A percentile compares a stretch with the other conserved stretches of the same genome.
phyloP scores from a whole-genome alignment of 75 land plant species.

The Adiantum capillusveneris region DNA sequence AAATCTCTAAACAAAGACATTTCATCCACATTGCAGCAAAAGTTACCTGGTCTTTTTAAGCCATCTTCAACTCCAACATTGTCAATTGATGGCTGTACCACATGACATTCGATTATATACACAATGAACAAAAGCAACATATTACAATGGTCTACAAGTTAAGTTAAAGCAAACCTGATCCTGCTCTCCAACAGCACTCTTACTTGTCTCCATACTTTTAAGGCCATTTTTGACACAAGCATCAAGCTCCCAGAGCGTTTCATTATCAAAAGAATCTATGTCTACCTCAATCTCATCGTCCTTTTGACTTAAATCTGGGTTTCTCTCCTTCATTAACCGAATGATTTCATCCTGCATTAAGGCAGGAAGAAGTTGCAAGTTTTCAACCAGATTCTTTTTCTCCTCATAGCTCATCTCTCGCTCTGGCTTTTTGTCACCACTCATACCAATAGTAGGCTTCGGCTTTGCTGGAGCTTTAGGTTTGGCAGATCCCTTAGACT shows the following conservation, averaged over 20 bases:
- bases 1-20: too few relatives aligned
- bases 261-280: slow-evolving; percentile 60
- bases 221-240: slow-evolving; percentile 55
- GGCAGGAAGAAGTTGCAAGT: slow-evolving; percentile 47
- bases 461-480: slow-evolving; percentile 25
- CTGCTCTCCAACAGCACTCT: slow-evolving; percentile 31
- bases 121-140: too few relatives aligned
- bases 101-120: background rate
- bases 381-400: slow-evolving; percentile 44
- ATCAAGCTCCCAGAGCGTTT: slow-evolving; percentile 91
- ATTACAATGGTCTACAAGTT: background rate
- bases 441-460: slow-evolving; percentile 1
- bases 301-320: slow-evolving; percentile 38
- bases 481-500: slow-evolving; percentile 8
- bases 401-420: slow-evolving; percentile 68
- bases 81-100: background rate
- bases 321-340: slow-evolving; percentile 63
- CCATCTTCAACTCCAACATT: background rate
- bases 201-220: slow-evolving; percentile 50
- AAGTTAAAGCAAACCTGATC: slow-evolving; percentile 15
- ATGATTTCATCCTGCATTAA: slow-evolving; percentile 55
- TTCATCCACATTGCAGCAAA: too few relatives aligned
- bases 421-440: slow-evolving; percentile 10
- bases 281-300: slow-evolving; percentile 89
- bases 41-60: background rate